Evolutionary conservation across 2,329 filamentous ascomycete genomes (phyloP).

Genomic region (Samsoniella hepiali): DNA sequence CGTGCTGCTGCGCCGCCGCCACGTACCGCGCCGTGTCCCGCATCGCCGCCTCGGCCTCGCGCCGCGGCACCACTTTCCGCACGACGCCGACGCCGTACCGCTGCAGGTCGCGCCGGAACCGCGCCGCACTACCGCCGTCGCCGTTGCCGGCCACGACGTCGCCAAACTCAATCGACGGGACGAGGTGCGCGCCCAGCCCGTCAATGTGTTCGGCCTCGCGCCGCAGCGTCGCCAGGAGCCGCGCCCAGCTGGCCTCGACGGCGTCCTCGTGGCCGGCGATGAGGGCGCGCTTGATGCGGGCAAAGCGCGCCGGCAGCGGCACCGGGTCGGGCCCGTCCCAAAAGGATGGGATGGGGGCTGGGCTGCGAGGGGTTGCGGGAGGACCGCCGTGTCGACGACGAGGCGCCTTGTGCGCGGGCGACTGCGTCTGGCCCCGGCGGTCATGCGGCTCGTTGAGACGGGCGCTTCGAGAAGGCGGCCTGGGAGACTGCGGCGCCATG

Average conservation of each 20-base stretch:
- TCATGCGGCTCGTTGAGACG: background rate
- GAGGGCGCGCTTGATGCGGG: slow-evolving; percentile 53
- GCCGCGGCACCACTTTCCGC: slow-evolving; percentile 57
- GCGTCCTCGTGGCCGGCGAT: slow-evolving; percentile 53
- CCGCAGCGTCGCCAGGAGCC: slow-evolving; percentile 49
- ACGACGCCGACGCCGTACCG: slow-evolving; percentile 65
- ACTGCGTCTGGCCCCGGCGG: background rate
- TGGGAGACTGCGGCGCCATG: background rate
- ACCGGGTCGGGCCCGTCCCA: slow-evolving; percentile 53
- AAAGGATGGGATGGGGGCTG: slow-evolving; percentile 45
- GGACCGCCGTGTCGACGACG: background rate
- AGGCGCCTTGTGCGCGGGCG: background rate
- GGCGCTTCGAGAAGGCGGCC: background rate
- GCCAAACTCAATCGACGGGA: slow-evolving; percentile 53
- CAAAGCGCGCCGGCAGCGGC: slow-evolving; percentile 57
- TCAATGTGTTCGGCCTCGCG: slow-evolving; percentile 52
- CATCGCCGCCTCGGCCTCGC: slow-evolving; percentile 57
- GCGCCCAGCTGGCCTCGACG: slow-evolving; percentile 53
- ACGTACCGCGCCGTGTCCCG: slow-evolving; percentile 55
- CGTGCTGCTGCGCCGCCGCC: slow-evolving; percentile 33
- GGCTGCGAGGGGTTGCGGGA: slow-evolving; percentile 18
- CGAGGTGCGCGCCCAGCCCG: slow-evolving; percentile 47
- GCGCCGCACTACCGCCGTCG: slow-evolving; percentile 38
- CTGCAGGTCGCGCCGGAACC: slow-evolving; percentile 55
- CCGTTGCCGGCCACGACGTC: slow-evolving; percentile 44